Base-by-base conservation (phyloP, 345 rosid species). In the Schrenkiella parvula region DNA sequence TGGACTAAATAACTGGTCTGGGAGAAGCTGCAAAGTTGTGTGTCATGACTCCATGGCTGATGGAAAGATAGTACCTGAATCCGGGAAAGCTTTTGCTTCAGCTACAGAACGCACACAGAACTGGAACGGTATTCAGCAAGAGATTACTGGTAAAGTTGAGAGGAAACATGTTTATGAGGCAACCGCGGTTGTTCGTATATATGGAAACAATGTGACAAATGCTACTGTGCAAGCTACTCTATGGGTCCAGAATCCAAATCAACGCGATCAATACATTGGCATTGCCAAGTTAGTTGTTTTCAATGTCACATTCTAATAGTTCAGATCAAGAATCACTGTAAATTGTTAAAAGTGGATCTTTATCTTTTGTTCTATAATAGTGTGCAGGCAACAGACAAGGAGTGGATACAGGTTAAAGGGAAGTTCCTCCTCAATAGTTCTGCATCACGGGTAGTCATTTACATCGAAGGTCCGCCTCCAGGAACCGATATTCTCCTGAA, bases 111-210 rank as follows among this genome's bases (percentile, higher is more conserved):
- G 97, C 37, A 86, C 89, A 0, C 95, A 85, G 72, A 81, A 26
- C 74, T 93, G 97, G 97, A 85, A 91, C 8, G 97, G 96, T 26
- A 87, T 93, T 68, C 90, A 91, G 72, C 92, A 93, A 81, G 98
- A 91, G 44, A 88, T 93, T 59, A 89, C 89, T 0, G 89, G 83
- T 18, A 91, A 79, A 76, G 84, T 83, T 41, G 83, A 84, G 62
- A 80, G 91, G 64, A 91, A 93, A 78, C 84, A 82, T 9, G 85
- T 86, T 8, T 93, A 90, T 54, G 89, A 83, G 13, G 87, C 83
- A 14, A 74, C 83, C 26, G 88, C 97, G 8, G 74, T 87, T 8
- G 96, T 88, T 55, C 84, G 91, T 66, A 78, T 93, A 56, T 93
- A 56, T 3, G 91, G 98, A 61, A 86, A 77, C 61, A 83, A 78